A percentile compares a stretch with the other conserved stretches of the same genome.
Evolutionary conservation across 768 basidiomycete genomes (phyloP).

Genomic region (Boletus tylopilopsis): DNA sequence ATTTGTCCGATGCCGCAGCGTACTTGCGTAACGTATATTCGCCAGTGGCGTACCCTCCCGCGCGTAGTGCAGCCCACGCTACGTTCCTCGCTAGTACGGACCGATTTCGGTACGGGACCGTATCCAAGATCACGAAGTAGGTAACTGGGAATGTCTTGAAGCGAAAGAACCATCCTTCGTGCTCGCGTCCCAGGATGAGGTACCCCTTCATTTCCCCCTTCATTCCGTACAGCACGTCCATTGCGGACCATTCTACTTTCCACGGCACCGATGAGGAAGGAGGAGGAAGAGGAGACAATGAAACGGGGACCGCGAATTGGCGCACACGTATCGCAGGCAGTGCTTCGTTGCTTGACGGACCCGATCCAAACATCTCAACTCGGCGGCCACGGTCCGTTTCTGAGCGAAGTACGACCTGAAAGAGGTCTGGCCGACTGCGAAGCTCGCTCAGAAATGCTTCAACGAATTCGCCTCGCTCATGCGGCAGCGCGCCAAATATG

Average conservation of each 20-base stretch:
- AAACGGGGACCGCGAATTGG: constrained; percentile 23
- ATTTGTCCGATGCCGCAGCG: no score
- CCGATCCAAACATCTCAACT: constrained; percentile 19
- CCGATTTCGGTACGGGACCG: neutral
- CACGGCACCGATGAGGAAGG: constrained; percentile 6
- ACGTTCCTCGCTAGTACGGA: constrained; percentile 1
- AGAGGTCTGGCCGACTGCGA: constrained; percentile 29
- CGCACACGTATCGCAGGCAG: constrained; percentile 12
- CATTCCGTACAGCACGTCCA: constrained; percentile 23
- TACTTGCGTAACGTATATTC: constrained; percentile 10
- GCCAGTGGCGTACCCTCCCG: constrained; percentile 24
- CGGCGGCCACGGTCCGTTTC: constrained; percentile 13
- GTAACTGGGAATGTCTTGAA: constrained; percentile 32
- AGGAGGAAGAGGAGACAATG: neutral
- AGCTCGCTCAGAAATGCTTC: constrained; percentile 28
- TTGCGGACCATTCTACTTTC: constrained; percentile 10
- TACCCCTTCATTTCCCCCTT: constrained; percentile 1
- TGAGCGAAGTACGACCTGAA: constrained; percentile 28
- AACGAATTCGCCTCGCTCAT: constrained; percentile 26
- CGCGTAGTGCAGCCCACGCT: constrained; percentile 25
- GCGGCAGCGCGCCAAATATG: constrained; percentile 32
- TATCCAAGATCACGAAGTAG: constrained; percentile 28
- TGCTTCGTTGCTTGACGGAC: constrained; percentile 3
- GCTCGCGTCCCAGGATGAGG: neutral
- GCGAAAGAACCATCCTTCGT: constrained; percentile 23